These are phyloP conservation scores for Scleroderma bovista DNA, from an alignment of 768 basidiomycete genomes.

Conservation along the genomic window DNA sequence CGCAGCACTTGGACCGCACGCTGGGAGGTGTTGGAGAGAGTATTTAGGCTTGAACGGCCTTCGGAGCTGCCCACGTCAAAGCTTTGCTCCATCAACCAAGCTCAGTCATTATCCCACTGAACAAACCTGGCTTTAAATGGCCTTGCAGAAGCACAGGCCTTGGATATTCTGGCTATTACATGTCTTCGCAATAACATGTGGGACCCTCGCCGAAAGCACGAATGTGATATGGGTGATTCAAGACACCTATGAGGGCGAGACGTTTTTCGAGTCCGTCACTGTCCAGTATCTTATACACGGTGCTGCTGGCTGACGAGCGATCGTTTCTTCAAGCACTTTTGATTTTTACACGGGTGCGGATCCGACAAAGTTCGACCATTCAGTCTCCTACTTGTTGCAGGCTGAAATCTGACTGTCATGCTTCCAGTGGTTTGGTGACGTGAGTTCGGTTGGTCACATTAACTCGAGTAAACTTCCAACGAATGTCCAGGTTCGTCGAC, in stretches of 20 bases:
- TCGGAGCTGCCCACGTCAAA: neutral
- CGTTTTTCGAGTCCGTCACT: constrained; percentile 61
- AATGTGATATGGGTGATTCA: constrained; percentile 61
- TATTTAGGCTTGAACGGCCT: neutral
- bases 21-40: no score
- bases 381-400: constrained; percentile 5
- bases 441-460: constrained; percentile 31
- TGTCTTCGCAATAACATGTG: constrained; percentile 8
- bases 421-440: constrained; percentile 62
- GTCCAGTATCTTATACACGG: neutral
- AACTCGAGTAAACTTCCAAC: neutral
- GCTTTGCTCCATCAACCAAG: neutral
- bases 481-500: constrained; percentile 54
- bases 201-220: constrained; percentile 16
- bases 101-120: neutral
- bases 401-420: constrained; percentile 9
- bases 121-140: neutral
- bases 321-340: constrained; percentile 39
- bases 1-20: neutral
- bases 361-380: constrained; percentile 50
- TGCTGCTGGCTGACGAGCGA: constrained; percentile 3
- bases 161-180: constrained; percentile 11
- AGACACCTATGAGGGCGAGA: constrained; percentile 60
- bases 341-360: constrained; percentile 55
- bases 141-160: constrained; percentile 2